Conservation (phyloP, 768 basidiomycete species). For the Clavulina sp. region DNA sequence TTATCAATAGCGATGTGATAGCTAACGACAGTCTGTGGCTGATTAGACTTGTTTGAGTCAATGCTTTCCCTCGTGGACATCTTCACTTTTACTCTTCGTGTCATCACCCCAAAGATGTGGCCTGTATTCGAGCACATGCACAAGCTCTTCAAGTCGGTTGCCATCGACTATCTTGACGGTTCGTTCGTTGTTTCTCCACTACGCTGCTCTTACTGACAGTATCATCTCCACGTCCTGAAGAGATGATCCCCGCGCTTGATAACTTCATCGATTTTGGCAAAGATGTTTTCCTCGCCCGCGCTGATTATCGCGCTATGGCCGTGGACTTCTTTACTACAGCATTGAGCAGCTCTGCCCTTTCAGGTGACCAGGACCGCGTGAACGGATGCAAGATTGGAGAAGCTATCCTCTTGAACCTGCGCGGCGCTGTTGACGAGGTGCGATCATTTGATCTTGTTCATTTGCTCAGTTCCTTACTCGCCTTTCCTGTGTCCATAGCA, state of each 20-base stretch:
- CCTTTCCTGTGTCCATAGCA: conserved; percentile 15
- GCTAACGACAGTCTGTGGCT: conserved; percentile 1
- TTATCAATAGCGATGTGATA: background rate
- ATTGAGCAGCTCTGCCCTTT: conserved; percentile 46
- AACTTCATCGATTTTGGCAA: conserved; percentile 77
- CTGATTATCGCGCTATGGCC: conserved; percentile 63
- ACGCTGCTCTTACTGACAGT: background rate
- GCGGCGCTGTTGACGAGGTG: conserved; percentile 64
- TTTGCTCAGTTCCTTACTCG: background rate
- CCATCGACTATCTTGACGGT: conserved; percentile 79
- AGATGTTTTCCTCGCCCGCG: conserved; percentile 50
- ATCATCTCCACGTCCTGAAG: conserved; percentile 18
- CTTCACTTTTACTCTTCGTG: conserved; percentile 62
- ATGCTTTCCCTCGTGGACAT: conserved; percentile 75
- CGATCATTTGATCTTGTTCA: conserved; percentile 13
- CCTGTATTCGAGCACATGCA: conserved; percentile 71
- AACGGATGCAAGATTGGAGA: conserved; percentile 78
- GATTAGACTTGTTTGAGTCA: conserved; percentile 66
- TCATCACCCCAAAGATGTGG: conserved; percentile 74
- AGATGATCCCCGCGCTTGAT: conserved; percentile 77
- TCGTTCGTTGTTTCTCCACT: conserved; percentile 7
- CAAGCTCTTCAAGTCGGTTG: conserved; percentile 63
- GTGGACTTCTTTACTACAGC: conserved; percentile 70
- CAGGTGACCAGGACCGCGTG: conserved; percentile 72
- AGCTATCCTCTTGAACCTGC: conserved; percentile 61